Conservation (phyloP, 192 early-diverging fungal species). For the Paraglomus occultum region DNA sequence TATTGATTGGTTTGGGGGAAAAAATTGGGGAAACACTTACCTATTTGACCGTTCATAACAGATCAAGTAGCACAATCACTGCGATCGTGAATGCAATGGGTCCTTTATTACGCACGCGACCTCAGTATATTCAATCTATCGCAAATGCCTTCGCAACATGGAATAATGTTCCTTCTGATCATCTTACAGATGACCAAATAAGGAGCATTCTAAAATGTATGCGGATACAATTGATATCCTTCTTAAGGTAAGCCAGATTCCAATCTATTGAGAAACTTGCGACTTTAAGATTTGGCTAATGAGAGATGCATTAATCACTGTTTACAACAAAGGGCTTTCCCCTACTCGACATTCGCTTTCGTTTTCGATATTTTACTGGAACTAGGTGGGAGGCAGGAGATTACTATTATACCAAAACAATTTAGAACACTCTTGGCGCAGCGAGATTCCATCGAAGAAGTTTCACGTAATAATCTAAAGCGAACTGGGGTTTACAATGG, state of each 20-base stretch:
- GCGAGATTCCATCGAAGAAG: background rate
- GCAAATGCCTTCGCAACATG: conserved; percentile 30
- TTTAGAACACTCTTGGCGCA: conserved; percentile 14
- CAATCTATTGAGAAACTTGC: background rate
- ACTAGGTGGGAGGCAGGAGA: conserved; percentile 24
- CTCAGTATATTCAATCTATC: conserved; percentile 34
- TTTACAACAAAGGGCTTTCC: conserved; percentile 9
- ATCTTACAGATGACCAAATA: conserved; percentile 26
- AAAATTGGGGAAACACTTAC: no score
- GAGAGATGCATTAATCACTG: background rate
- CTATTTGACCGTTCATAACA: conserved; percentile 13
- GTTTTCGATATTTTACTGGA: conserved; percentile 17
- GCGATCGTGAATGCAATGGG: conserved; percentile 38
- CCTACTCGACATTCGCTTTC: background rate
- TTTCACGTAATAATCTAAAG: background rate
- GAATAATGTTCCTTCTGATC: conserved; percentile 20
- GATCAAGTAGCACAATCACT: conserved; percentile 35
- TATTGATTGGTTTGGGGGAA: background rate
- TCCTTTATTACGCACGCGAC: conserved; percentile 33
- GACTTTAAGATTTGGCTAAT: background rate
- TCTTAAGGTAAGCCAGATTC: conserved; percentile 35
- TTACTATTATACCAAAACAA: conserved; percentile 23
- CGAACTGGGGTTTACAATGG: background rate
- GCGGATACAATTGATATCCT: conserved; percentile 32
- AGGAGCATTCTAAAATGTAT: conserved; percentile 38